Conservation (phyloP, 345 rosid genomes). For the Eucalyptus sideroxylon region DNA sequence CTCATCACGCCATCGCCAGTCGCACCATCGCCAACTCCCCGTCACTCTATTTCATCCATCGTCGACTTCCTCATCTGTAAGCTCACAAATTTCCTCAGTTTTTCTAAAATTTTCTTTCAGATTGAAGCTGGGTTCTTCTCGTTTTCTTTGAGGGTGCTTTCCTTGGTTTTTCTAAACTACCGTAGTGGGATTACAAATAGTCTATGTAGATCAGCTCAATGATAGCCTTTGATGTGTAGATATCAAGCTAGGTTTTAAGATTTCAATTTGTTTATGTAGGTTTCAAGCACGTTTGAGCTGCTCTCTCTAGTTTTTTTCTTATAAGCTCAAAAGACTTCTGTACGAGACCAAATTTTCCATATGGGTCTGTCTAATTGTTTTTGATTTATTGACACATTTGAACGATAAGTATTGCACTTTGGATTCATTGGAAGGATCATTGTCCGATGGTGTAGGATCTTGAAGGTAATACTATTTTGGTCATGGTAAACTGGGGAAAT, state of each 20-base stretch:
- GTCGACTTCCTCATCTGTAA: too few species aligned
- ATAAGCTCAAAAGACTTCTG: neutral
- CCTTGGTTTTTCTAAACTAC: too few species aligned
- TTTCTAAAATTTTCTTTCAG: too few species aligned
- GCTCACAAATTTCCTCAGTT: too few species aligned
- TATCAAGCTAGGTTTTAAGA: neutral
- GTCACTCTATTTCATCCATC: too few species aligned
- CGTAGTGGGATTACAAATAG: too few species aligned
- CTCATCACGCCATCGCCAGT: accelerated
- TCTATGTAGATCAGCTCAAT: neutral
- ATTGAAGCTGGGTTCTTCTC: too few species aligned
- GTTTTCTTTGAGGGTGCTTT: too few species aligned
- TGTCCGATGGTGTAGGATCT: neutral
- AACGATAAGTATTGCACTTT: neutral
- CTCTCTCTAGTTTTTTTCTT: neutral
- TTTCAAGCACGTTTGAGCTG: slow-evolving; percentile 29
- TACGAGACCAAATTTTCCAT: neutral
- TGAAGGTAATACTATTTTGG: too few species aligned
- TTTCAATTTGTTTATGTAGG: neutral
- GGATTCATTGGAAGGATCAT: neutral
- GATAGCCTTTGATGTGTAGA: too few species aligned
- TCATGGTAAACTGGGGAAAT: too few species aligned
- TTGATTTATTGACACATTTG: neutral
- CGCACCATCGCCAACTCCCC: accelerated
- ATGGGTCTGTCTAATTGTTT: neutral